A percentile compares a stretch with the other conserved stretches of the same genome.
Conservation (phyloP, 352 stramenopile genomes). For the Globisporangium acanthophoron region DNA sequence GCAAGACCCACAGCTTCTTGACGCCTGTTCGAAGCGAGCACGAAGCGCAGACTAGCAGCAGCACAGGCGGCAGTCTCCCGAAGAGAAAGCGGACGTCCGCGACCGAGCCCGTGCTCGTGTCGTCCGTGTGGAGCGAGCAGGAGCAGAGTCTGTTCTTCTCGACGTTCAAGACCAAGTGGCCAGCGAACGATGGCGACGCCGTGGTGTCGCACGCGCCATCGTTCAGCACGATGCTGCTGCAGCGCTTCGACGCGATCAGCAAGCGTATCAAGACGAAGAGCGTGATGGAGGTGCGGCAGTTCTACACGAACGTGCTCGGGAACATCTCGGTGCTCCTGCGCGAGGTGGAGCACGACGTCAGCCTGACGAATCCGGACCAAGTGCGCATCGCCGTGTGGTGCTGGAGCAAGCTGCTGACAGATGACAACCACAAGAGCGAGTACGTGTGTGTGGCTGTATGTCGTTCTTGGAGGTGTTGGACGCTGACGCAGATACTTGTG, state of each 20-base stretch:
- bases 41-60: not conserved
- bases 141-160: constrained; percentile 66
- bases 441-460: constrained; percentile 11
- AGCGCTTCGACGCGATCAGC: constrained; percentile 58
- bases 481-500: not conserved
- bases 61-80: not conserved
- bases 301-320: constrained; percentile 51
- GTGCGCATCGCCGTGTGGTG: constrained; percentile 72
- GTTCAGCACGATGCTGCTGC: constrained; percentile 41
- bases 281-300: constrained; percentile 49
- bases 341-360: constrained; percentile 46
- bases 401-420: constrained; percentile 53
- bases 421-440: constrained; percentile 35
- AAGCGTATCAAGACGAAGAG: constrained; percentile 58
- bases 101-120: constrained; percentile 14
- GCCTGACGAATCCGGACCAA: constrained; percentile 59
- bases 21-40: not conserved
- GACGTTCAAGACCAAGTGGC: constrained; percentile 69
- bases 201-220: constrained; percentile 7
- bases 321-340: constrained; percentile 39
- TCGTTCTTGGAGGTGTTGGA: no score
- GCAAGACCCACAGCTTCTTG: not conserved
- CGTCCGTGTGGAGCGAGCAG: constrained; percentile 37
- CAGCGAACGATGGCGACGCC: not conserved
- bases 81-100: constrained; percentile 15